phyloP scores from a whole-genome alignment of 148 eudicot genomes.

The Rhododendron henanense region DNA sequence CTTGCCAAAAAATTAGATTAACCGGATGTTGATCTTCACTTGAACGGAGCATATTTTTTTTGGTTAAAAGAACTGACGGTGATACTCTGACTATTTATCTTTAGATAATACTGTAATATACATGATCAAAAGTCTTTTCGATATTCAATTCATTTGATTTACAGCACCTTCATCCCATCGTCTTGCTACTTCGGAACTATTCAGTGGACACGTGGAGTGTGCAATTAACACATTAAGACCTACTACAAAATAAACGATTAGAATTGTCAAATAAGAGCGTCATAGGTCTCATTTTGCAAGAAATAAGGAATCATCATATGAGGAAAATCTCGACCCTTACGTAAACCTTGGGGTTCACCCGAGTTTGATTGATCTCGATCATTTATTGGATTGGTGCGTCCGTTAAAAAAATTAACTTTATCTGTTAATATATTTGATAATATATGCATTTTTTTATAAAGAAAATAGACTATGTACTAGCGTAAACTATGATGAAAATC shows the following conservation, averaged over 20 bases:
- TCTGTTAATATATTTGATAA: neutral
- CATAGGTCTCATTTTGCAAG: neutral
- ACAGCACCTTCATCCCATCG: no score
- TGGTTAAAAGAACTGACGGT: neutral
- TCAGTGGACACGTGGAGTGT: neutral
- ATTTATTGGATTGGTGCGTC: no score
- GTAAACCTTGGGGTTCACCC: neutral
- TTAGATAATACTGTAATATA: neutral
- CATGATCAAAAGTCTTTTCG: neutral
- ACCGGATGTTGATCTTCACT: no score
- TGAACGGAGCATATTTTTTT: no score
- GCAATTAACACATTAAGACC: neutral
- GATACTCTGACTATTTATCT: neutral
- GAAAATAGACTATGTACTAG: neutral
- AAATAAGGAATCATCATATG: neutral
- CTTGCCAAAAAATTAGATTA: no score
- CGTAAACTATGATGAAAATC: neutral
- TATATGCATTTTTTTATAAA: no score
- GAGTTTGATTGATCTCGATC: no score
- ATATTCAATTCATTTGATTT: no score
- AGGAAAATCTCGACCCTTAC: neutral
- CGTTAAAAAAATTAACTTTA: neutral
- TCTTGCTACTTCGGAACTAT: no score
- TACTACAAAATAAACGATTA: no score
- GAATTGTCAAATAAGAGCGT: neutral